phyloP scores from a whole-genome alignment of 805 yeast genomes.

The Nakazawaea ishiwadae region DNA sequence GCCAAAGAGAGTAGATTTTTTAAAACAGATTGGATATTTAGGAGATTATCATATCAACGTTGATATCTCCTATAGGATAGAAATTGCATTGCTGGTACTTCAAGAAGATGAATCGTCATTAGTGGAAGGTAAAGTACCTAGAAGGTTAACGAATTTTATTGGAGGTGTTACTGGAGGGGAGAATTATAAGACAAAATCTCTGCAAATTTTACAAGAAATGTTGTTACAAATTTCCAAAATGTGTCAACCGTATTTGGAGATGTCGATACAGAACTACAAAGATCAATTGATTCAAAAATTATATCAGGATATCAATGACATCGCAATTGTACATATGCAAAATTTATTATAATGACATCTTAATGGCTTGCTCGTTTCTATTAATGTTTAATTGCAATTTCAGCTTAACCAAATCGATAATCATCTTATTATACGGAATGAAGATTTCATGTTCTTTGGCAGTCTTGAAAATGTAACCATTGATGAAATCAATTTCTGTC shows the following conservation, averaged over 20 bases:
- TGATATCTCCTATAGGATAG: conserved; percentile 65
- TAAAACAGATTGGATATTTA: conserved; percentile 51
- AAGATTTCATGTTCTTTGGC: conserved; percentile 41
- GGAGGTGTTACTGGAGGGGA: conserved; percentile 41
- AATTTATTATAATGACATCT: neutral
- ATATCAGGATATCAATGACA: conserved; percentile 7
- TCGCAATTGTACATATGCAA: neutral
- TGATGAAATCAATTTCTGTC: conserved; percentile 80
- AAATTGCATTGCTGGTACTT: conserved; percentile 64
- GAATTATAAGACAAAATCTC: conserved; percentile 28
- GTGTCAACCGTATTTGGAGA: neutral
- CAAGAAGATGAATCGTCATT: conserved; percentile 26
- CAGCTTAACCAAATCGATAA: conserved; percentile 41
- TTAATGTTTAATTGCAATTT: conserved; percentile 19
- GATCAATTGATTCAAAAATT: conserved; percentile 4
- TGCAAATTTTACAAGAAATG: conserved; percentile 28
- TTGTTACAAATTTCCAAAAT: conserved; percentile 16
- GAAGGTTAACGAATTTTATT: conserved; percentile 31
- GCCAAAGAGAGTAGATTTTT: conserved; percentile 35
- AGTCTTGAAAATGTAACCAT: conserved; percentile 65
- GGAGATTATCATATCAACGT: conserved; percentile 70
- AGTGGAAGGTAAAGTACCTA: conserved; percentile 20
- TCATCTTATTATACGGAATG: conserved; percentile 44
- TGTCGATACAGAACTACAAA: neutral
- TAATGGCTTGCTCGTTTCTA: conserved; percentile 11